phyloP scores from a whole-genome alignment of 441 rosid genomes.

The Omphalea diandra region DNA sequence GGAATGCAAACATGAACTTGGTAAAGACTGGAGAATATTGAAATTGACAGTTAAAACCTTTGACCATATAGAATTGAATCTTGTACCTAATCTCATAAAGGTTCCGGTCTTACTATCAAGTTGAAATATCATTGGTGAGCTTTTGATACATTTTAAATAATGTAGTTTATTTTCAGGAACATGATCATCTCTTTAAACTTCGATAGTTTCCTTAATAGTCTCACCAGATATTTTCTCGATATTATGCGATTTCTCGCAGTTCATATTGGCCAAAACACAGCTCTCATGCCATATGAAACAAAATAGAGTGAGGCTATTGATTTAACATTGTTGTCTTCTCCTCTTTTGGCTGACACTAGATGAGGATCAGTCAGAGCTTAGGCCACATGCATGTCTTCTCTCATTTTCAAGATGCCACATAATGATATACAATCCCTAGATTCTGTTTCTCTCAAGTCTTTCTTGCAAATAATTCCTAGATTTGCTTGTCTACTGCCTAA shows the following conservation, averaged over 20 bases:
- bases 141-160: neutral
- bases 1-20: neutral
- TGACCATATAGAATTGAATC: too few relatives aligned
- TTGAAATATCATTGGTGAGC: neutral
- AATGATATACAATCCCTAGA: neutral
- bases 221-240: neutral
- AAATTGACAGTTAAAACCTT: neutral
- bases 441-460: neutral
- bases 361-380: neutral
- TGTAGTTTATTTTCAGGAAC: neutral
- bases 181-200: neutral
- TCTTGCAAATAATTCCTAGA: neutral
- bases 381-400: neutral
- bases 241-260: conserved; percentile 8
- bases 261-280: conserved; percentile 6
- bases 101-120: too few relatives aligned
- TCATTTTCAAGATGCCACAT: neutral
- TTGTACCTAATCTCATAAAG: too few relatives aligned
- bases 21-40: neutral
- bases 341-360: neutral
- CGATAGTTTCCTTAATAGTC: neutral
- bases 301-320: neutral
- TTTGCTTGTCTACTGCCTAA: neutral
- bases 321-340: neutral
- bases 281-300: neutral